phyloP scores from a whole-genome alignment of 495 filamentous ascomycete species.

The Aspergillus egyptiacus region DNA sequence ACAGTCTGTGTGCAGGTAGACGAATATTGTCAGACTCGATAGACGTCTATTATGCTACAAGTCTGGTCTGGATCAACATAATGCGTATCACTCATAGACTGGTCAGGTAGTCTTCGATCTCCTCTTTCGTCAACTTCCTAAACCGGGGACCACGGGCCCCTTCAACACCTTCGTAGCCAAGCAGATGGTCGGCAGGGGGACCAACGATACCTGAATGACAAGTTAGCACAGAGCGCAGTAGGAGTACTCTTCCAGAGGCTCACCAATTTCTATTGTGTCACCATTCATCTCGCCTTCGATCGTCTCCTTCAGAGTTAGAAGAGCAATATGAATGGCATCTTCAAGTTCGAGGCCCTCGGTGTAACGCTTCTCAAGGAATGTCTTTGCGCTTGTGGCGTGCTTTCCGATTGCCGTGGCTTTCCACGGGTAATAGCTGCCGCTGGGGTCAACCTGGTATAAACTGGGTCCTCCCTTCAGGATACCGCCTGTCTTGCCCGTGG shows the following conservation, averaged over 20 bases:
- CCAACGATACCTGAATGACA: slow-evolving; percentile 74
- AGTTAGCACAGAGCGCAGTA: slow-evolving; percentile 19
- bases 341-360: slow-evolving; percentile 95
- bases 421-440: slow-evolving; percentile 97
- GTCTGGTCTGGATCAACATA: slow-evolving; percentile 12
- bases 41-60: slow-evolving; percentile 26
- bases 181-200: slow-evolving; percentile 82
- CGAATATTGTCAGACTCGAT: slow-evolving; percentile 18
- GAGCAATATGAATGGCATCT: slow-evolving; percentile 96
- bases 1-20: background rate
- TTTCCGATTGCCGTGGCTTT: slow-evolving; percentile 99
- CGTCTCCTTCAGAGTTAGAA: slow-evolving; percentile 96
- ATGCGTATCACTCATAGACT: slow-evolving; percentile 60
- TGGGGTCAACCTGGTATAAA: slow-evolving; percentile 97
- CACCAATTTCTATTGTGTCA: slow-evolving; percentile 97
- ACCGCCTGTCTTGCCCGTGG: slow-evolving; percentile 78
- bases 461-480: slow-evolving; percentile 94
- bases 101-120: slow-evolving; percentile 98
- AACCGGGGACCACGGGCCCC: slow-evolving; percentile 87
- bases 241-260: slow-evolving; percentile 20
- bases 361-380: slow-evolving; percentile 97
- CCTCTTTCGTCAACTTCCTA: slow-evolving; percentile 90
- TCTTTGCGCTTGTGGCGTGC: slow-evolving; percentile 96
- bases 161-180: slow-evolving; percentile 89
- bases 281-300: slow-evolving; percentile 99